Percentiles rank a stretch among this genome's conserved stretches.
Conservation (phyloP, 169 alveolate species). For the Miamiensis avidus region DNA sequence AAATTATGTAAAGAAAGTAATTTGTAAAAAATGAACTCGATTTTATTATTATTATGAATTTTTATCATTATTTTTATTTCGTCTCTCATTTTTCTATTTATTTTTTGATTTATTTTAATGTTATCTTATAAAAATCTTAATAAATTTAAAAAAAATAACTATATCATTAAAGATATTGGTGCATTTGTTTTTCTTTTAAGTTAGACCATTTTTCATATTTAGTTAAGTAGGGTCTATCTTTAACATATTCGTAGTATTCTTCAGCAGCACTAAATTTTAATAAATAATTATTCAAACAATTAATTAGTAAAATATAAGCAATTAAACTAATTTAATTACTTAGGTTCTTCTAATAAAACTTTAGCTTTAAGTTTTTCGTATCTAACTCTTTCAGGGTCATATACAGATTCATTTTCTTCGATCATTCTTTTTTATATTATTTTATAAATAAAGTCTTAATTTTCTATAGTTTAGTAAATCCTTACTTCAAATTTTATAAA, state of each 20-base stretch:
- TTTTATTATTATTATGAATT: no score
- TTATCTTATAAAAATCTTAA: not conserved
- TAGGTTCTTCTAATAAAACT: conserved; percentile 28
- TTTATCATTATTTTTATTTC: no score
- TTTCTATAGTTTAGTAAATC: not conserved
- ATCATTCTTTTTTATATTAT: conserved; percentile 1
- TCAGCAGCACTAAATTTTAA: not conserved
- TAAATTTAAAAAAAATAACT: no score
- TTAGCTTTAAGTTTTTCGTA: conserved; percentile 18
- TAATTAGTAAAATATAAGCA: no score
- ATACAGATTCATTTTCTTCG: conserved; percentile 13
- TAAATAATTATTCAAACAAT: no score
- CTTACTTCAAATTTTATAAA: conserved; percentile 16
- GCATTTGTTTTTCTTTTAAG: not conserved
- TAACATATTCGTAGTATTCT: not conserved
- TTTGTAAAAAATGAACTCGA: no score
- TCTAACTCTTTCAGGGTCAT: conserved; percentile 26
- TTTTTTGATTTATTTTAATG: no score
- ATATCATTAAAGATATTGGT: not conserved
- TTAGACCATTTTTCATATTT: not conserved
- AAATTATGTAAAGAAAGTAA: no score
- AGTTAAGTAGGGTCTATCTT: not conserved
- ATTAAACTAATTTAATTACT: not conserved
- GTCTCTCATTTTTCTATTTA: not conserved
- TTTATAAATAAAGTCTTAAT: not conserved